phyloP scores from a whole-genome alignment of 441 rosid species.

The Populus tomentosa region DNA sequence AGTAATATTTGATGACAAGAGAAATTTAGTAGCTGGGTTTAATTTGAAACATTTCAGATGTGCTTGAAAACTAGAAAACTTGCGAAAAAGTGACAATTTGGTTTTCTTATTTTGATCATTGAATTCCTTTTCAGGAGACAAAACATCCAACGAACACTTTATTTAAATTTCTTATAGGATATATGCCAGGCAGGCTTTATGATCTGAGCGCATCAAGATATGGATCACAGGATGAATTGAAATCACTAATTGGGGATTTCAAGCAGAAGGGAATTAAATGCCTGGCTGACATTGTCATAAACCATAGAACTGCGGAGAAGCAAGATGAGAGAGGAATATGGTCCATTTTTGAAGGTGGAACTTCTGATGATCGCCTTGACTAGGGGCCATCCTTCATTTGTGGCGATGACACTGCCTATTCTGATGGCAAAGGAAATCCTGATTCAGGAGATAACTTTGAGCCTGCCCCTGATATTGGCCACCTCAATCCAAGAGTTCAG shows the following conservation, averaged over 20 bases:
- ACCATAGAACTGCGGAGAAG: slow-evolving; percentile 78
- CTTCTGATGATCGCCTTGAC: slow-evolving; percentile 63
- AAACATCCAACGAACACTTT: background rate
- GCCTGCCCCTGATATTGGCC: slow-evolving; percentile 78
- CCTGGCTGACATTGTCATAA: slow-evolving; percentile 78
- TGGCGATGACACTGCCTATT: slow-evolving; percentile 36
- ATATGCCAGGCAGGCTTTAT: slow-evolving; percentile 79
- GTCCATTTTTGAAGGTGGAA: slow-evolving; percentile 80
- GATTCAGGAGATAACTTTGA: slow-evolving; percentile 50
- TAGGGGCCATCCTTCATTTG: slow-evolving; percentile 82
- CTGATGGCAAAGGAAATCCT: slow-evolving; percentile 62
- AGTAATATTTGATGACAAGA: no score
- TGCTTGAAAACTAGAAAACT: background rate
- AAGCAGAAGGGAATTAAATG: slow-evolving; percentile 56
- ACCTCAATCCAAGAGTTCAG: slow-evolving; percentile 60
- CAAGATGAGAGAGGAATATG: slow-evolving; percentile 63
- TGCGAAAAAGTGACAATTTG: background rate
- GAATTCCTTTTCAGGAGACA: background rate
- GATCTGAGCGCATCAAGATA: slow-evolving; percentile 69
- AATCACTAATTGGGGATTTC: slow-evolving; percentile 47
- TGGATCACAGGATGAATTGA: slow-evolving; percentile 53
- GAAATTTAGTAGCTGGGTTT: no score
- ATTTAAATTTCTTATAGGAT: slow-evolving; percentile 38
- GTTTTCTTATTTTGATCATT: background rate
- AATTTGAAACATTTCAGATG: background rate